A percentile compares a stretch with the other conserved stretches of the same genome.
phyloP scores from a whole-genome alignment of 1,284 basidiomycete genomes.

The Boletus coffeatus region DNA sequence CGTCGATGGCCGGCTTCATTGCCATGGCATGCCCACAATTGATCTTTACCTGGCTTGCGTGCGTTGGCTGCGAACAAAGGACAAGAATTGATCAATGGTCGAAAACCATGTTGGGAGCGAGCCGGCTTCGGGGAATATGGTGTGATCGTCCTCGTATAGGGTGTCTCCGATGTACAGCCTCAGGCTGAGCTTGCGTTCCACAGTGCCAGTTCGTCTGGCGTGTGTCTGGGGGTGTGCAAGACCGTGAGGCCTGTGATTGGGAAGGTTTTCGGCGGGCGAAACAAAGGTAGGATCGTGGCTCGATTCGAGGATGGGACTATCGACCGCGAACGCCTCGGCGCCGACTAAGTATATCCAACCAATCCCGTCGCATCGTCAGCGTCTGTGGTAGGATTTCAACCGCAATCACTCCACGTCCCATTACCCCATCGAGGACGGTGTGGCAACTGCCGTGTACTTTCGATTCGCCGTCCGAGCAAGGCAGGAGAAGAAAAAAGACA shows the following conservation, averaged over 20 bases:
- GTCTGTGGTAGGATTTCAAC: not conserved
- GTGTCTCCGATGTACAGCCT: conserved; percentile 50
- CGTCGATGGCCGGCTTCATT: conserved; percentile 38
- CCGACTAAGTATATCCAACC: conserved; percentile 33
- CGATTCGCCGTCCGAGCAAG: too few species aligned
- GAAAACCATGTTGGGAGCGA: conserved; percentile 44
- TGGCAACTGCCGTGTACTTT: too few species aligned
- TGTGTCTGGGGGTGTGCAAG: conserved; percentile 52
- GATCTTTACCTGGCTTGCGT: conserved; percentile 32
- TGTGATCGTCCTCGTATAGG: conserved; percentile 47
- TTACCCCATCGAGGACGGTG: too few species aligned
- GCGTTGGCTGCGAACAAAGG: conserved; percentile 33
- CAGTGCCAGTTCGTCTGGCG: conserved; percentile 49
- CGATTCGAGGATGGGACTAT: conserved; percentile 44
- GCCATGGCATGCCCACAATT: conserved; percentile 46
- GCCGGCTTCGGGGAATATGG: conserved; percentile 49
- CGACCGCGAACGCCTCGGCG: conserved; percentile 42
- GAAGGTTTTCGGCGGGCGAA: conserved; percentile 32
- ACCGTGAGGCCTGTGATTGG: conserved; percentile 39
- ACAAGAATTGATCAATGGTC: conserved; percentile 38
- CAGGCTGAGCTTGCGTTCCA: conserved; percentile 34
- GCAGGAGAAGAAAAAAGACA: too few species aligned
- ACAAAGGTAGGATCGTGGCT: conserved; percentile 41
- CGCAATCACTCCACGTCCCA: conserved; percentile 15
- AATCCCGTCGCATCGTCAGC: not conserved